These are phyloP conservation scores for Sarocladiaceae sp. DNA, from an alignment of 2,329 filamentous ascomycete species.

Conservation along the genomic window DNA sequence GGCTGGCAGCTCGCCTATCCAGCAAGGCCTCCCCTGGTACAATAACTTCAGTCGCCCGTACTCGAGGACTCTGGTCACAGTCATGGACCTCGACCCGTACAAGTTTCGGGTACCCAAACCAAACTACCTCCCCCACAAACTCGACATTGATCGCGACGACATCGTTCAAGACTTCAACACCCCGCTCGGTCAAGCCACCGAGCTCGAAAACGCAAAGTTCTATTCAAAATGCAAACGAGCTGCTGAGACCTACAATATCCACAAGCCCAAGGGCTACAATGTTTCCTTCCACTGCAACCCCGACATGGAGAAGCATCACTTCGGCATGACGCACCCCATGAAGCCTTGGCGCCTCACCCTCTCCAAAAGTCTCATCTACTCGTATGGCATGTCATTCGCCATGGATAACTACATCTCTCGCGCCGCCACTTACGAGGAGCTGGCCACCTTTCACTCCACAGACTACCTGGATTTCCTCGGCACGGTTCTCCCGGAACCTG, in stretches of 20 bases:
- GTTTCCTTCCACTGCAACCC: slow-evolving; percentile 96
- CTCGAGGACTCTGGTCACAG: slow-evolving; percentile 5
- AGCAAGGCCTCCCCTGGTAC: no score
- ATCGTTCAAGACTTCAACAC: slow-evolving; percentile 46
- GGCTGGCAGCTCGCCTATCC: no score
- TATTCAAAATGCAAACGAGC: slow-evolving; percentile 51
- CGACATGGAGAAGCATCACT: slow-evolving; percentile 92
- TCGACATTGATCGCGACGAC: slow-evolving; percentile 44
- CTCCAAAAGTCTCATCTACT: slow-evolving; percentile 88
- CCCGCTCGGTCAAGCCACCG: slow-evolving; percentile 43
- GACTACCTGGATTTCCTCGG: slow-evolving; percentile 90
- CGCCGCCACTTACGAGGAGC: slow-evolving; percentile 78
- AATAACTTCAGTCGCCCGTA: no score
- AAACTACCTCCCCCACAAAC: slow-evolving; percentile 53
- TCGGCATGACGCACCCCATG: slow-evolving; percentile 96
- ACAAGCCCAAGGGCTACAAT: slow-evolving; percentile 74
- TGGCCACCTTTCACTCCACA: slow-evolving; percentile 76
- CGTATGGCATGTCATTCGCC: slow-evolving; percentile 90
- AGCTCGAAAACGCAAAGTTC: slow-evolving; percentile 50
- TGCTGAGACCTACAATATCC: slow-evolving; percentile 61
- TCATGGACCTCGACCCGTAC: slow-evolving; percentile 40
- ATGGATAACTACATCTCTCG: slow-evolving; percentile 92
- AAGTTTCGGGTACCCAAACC: slow-evolving; percentile 49
- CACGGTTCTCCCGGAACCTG: slow-evolving; percentile 59
- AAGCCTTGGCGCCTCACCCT: slow-evolving; percentile 96